Conservation (phyloP, 2,329 filamentous ascomycete genomes). For the Paracoccidioides brasiliensis region DNA sequence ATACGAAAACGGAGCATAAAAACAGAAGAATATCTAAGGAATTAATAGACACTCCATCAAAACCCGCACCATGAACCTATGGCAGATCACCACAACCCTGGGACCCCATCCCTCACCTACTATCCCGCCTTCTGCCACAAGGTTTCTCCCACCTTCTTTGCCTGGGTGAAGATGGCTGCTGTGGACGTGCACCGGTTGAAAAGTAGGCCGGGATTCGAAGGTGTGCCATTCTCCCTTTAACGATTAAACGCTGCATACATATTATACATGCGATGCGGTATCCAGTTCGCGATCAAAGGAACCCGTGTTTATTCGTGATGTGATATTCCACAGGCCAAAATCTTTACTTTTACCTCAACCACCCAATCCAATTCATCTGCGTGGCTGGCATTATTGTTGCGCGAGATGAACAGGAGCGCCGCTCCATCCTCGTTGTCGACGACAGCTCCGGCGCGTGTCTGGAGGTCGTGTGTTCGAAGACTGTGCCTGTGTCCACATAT, state of each 20-base stretch:
- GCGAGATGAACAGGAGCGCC: constrained; percentile 41
- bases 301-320: not conserved
- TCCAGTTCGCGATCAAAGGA: no score
- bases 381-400: constrained; percentile 58
- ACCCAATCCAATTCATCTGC: constrained; percentile 64
- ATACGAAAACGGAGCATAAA: no score
- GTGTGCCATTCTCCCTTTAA: constrained; percentile 21
- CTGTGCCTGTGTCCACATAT: constrained; percentile 10
- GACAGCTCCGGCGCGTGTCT: constrained; percentile 48
- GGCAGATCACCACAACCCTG: constrained; percentile 1
- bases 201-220: constrained; percentile 37
- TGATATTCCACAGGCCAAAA: constrained; percentile 33
- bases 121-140: constrained; percentile 49
- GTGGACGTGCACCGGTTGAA: constrained; percentile 42
- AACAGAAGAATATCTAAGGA: no score
- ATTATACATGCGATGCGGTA: not conserved
- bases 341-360: constrained; percentile 55
- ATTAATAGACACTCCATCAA: not conserved
- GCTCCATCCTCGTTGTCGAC: constrained; percentile 43
- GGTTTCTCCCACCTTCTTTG: constrained; percentile 47
- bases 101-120: constrained; percentile 21
- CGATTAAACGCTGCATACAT: not conserved
- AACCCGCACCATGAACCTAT: constrained; percentile 4
- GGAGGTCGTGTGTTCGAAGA: constrained; percentile 39
- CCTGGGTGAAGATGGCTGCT: constrained; percentile 49